These are phyloP conservation scores for Escallonia rubra DNA, from an alignment of 129 eudicot genomes.

Conservation along the genomic window DNA sequence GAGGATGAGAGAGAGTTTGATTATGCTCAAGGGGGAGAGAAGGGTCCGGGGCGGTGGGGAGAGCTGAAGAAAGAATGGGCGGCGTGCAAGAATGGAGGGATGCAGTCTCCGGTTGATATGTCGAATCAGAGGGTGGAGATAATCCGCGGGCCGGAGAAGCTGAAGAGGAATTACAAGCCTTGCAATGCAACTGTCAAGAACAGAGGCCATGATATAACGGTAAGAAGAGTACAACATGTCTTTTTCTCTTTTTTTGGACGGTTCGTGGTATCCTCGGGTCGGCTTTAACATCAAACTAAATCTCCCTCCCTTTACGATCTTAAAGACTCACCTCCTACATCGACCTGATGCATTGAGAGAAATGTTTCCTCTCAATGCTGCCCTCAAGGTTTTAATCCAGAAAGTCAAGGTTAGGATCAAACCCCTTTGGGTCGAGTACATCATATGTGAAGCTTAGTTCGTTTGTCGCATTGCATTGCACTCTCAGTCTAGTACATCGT, in stretches of 20 bases:
- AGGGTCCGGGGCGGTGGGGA: slow-evolving; percentile 38
- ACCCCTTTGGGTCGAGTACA: too few relatives aligned
- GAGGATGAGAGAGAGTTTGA: slow-evolving; percentile 33
- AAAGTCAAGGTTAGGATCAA: too few relatives aligned
- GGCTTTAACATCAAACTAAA: too few relatives aligned
- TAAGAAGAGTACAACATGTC: not conserved
- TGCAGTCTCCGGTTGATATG: slow-evolving; percentile 51
- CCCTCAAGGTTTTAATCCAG: too few relatives aligned
- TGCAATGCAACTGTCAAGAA: slow-evolving; percentile 31
- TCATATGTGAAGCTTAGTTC: too few relatives aligned
- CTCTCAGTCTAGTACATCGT: too few relatives aligned
- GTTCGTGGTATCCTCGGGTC: too few relatives aligned
- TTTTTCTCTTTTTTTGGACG: not conserved
- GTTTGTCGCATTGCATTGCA: too few relatives aligned
- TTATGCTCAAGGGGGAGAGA: slow-evolving; percentile 17
- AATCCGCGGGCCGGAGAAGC: slow-evolving; percentile 1
- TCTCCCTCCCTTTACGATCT: too few relatives aligned
- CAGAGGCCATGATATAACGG: slow-evolving; percentile 51
- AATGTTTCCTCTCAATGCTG: too few relatives aligned
- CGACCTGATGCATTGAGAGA: not conserved
- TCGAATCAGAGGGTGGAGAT: slow-evolving; percentile 11
- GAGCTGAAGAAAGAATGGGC: slow-evolving; percentile 38
- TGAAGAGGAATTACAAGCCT: slow-evolving; percentile 22
- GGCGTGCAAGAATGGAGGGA: slow-evolving; percentile 28
- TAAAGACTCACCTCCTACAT: not conserved